Evolutionary conservation across 495 filamentous ascomycete genomes (phyloP).

Genomic region (Viridothelium virens): DNA sequence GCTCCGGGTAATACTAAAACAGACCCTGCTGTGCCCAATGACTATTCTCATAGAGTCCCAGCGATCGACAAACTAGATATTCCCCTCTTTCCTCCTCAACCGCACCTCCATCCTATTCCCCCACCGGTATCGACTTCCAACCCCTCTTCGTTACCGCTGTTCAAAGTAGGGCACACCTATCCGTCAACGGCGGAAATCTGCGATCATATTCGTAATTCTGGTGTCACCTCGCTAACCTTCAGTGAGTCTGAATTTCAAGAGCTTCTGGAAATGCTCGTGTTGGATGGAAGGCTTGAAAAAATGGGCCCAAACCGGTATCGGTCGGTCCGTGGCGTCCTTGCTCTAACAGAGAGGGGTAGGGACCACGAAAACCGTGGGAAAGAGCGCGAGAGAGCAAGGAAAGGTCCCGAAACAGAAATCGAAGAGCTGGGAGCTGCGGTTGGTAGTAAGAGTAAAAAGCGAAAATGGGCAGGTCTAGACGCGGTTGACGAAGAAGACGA

Average conservation of each 20-base stretch:
- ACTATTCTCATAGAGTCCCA: background rate
- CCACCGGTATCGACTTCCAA: slow-evolving; percentile 20
- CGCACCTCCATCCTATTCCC: slow-evolving; percentile 33
- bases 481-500: background rate
- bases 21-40: background rate
- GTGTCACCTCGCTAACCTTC: slow-evolving; percentile 52
- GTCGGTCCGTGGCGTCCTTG: slow-evolving; percentile 42
- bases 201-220: slow-evolving; percentile 54
- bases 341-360: slow-evolving; percentile 41
- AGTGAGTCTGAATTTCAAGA: slow-evolving; percentile 66
- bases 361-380: slow-evolving; percentile 36
- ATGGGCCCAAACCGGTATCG: slow-evolving; percentile 26
- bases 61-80: background rate
- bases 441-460: background rate
- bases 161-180: slow-evolving; percentile 52
- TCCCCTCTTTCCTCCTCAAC: slow-evolving; percentile 13
- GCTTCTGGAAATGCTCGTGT: slow-evolving; percentile 76
- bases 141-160: slow-evolving; percentile 57
- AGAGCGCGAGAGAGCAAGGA: slow-evolving; percentile 19
- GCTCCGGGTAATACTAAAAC: too few species aligned
- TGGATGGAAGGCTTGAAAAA: slow-evolving; percentile 65
- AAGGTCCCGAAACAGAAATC: slow-evolving; percentile 33
- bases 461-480: background rate
- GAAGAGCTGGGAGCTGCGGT: slow-evolving; percentile 17
- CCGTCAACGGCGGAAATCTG: slow-evolving; percentile 69